phyloP scores from a whole-genome alignment of 768 basidiomycete genomes.

The Trametes villosa region DNA sequence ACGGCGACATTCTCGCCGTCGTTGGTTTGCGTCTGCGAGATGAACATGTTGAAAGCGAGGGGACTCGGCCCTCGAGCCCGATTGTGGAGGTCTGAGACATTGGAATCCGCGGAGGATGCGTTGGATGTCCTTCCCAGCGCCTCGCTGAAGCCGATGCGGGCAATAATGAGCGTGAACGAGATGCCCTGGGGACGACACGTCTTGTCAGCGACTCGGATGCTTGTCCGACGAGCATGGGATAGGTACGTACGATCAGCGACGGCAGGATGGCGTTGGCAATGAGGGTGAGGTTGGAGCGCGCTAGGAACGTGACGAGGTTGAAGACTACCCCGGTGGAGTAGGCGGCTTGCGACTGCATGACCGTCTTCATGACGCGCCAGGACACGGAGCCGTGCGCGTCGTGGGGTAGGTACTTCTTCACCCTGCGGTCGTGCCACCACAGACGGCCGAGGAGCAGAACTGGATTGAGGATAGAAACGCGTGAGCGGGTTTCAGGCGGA shows the following conservation, averaged over 20 bases:
- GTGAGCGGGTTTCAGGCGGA: neutral
- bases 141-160: neutral
- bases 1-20: too few species aligned
- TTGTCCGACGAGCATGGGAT: neutral
- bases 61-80: too few species aligned
- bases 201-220: neutral
- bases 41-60: neutral
- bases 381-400: neutral
- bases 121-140: neutral
- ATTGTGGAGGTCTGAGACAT: too few species aligned
- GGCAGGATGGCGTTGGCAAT: neutral
- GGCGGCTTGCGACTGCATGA: neutral
- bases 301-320: neutral
- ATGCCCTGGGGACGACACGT: neutral
- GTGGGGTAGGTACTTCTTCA: neutral
- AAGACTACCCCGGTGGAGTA: neutral
- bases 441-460: constrained; percentile 4
- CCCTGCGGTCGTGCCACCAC: neutral
- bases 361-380: constrained; percentile 4
- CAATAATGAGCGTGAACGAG: neutral
- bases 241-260: neutral
- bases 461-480: neutral
- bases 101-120: neutral
- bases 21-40: neutral
- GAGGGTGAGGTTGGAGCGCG: neutral